These are phyloP conservation scores for Populus simonii DNA, from an alignment of 345 rosid species.

Conservation along the genomic window DNA sequence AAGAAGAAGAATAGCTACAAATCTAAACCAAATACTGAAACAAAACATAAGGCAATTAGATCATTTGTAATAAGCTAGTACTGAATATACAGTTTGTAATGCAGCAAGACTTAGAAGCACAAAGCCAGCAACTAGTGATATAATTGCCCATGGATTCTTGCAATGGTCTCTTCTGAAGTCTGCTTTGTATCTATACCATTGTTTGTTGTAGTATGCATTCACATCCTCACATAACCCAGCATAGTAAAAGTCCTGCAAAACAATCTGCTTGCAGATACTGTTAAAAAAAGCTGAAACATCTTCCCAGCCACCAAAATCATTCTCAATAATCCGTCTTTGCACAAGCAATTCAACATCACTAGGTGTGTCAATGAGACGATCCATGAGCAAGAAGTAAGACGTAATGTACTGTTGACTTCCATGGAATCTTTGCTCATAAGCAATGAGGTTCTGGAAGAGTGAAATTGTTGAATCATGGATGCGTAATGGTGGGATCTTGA, in stretches of 20 bases:
- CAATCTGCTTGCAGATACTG: conserved; percentile 17
- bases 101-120: background rate
- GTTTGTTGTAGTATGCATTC: background rate
- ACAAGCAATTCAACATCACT: conserved; percentile 13
- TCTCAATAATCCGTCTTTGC: conserved; percentile 1
- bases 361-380: conserved; percentile 11
- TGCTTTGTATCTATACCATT: conserved; percentile 12
- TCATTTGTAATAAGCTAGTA: background rate
- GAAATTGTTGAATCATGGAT: conserved; percentile 29
- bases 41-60: too few species aligned
- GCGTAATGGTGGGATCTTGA: conserved; percentile 27
- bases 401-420: conserved; percentile 3
- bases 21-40: too few species aligned
- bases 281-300: conserved; percentile 13
- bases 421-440: conserved; percentile 29
- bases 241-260: conserved; percentile 1
- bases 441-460: conserved; percentile 28
- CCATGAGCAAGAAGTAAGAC: conserved; percentile 13
- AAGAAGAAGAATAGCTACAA: too few species aligned
- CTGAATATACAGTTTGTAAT: conserved; percentile 3
- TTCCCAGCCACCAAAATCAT: conserved; percentile 10
- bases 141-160: conserved; percentile 18
- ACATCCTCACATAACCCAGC: background rate
- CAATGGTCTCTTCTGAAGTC: conserved; percentile 1
- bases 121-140: conserved; percentile 6